Evolutionary conservation across 345 rosid species (phyloP).

Genomic region (Passiflora organensis): DNA sequence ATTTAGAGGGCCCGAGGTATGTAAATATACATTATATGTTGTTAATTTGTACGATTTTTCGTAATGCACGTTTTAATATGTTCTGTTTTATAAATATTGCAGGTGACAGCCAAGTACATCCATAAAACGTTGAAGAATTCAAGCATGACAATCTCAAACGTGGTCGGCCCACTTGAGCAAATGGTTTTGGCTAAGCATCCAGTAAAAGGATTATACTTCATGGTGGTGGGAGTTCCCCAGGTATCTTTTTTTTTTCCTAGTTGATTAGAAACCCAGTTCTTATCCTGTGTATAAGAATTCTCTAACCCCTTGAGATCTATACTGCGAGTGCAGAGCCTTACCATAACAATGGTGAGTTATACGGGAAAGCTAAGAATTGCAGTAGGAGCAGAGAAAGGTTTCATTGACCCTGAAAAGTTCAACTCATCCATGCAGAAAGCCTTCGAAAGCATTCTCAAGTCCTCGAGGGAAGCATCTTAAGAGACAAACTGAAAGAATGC

Average conservation of each 20-base stretch:
- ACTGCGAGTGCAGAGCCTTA: conserved; percentile 11
- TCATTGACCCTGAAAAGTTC: conserved; percentile 28
- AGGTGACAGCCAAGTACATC: conserved; percentile 34
- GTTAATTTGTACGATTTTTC: no score
- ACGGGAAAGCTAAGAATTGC: conserved; percentile 30
- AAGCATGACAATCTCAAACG: conserved; percentile 47
- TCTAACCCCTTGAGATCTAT: no score
- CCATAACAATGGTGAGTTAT: conserved; percentile 27
- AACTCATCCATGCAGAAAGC: conserved; percentile 19
- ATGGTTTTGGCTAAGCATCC: conserved; percentile 50
- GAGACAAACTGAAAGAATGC: no score
- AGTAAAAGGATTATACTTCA: conserved; percentile 37
- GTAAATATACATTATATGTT: no score
- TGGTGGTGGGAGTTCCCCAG: conserved; percentile 40
- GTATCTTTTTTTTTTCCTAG: conserved; percentile 10
- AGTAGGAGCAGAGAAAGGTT: conserved; percentile 30
- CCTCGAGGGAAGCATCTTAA: no score
- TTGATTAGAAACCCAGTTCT: background rate
- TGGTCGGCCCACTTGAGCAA: conserved; percentile 39
- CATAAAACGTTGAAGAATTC: conserved; percentile 35
- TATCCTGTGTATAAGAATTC: no score
- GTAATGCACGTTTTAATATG: background rate
- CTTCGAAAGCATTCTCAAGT: conserved; percentile 7
- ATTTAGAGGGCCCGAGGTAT: conserved; percentile 42
- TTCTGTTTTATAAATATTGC: background rate